Conservation (phyloP, 192 early-diverging fungal genomes). For the Haplosporangium gracile region DNA sequence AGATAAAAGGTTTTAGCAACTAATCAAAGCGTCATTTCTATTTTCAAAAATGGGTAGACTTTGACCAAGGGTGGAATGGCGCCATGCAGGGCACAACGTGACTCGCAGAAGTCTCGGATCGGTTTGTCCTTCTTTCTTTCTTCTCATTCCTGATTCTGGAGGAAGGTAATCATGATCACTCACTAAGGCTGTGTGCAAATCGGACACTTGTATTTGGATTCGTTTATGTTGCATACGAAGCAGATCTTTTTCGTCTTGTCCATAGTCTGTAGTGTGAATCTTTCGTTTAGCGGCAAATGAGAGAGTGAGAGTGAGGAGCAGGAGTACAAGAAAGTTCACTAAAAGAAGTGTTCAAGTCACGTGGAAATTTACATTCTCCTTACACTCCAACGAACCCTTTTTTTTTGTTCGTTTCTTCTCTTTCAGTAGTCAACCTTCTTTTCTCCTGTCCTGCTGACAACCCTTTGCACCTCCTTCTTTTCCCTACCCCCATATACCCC, state of each 20-base stretch:
- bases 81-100: not conserved
- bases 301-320: not conserved
- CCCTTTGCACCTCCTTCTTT: no score
- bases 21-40: not conserved
- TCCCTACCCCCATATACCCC: not conserved
- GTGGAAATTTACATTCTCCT: no score
- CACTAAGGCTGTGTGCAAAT: constrained; percentile 51
- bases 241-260: constrained; percentile 55
- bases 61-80: not conserved
- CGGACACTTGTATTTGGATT: constrained; percentile 54
- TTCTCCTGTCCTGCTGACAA: not conserved
- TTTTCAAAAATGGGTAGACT: not conserved
- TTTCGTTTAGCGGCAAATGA: not conserved
- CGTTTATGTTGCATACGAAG: constrained; percentile 36
- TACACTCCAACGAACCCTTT: not conserved
- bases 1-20: not conserved
- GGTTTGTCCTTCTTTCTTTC: not conserved
- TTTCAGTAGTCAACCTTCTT: not conserved
- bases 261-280: constrained; percentile 5
- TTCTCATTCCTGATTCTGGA: no score
- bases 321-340: no score
- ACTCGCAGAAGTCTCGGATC: not conserved
- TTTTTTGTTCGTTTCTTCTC: not conserved
- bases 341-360: no score
- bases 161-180: not conserved